Evolutionary conservation across 257 asterid species (phyloP).

Genomic region (Verbascum thapsus): DNA sequence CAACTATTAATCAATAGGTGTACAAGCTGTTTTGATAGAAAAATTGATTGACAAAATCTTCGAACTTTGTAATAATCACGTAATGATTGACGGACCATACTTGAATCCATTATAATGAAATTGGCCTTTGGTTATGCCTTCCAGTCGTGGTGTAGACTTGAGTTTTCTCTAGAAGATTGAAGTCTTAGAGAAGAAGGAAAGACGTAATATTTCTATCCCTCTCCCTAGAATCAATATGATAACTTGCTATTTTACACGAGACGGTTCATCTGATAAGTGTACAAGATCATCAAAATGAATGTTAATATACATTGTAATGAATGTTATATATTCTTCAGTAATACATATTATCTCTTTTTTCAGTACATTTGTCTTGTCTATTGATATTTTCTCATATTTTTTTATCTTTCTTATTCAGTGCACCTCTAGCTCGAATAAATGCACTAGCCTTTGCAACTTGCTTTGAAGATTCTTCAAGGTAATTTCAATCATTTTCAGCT

Average conservation of each 20-base stretch:
- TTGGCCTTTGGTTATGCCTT: no score
- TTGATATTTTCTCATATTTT: conserved; percentile 33
- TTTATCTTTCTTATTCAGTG: conserved; percentile 54
- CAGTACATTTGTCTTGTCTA: conserved; percentile 18
- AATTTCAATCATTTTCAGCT: conserved; percentile 26
- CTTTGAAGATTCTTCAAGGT: conserved; percentile 87
- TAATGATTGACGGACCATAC: no score
- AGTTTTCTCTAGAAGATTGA: no score
- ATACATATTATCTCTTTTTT: conserved; percentile 17
- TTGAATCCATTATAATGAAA: no score
- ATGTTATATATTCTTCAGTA: conserved; percentile 17
- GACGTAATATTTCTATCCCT: no score
- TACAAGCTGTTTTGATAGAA: no score
- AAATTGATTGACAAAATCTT: no score
- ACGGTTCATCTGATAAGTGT: background rate
- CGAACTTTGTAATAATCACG: no score
- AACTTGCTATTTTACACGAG: conserved; percentile 9
- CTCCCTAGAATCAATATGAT: no score
- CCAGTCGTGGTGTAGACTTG: no score
- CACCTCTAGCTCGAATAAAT: conserved; percentile 79
- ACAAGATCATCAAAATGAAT: background rate
- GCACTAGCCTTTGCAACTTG: conserved; percentile 83
- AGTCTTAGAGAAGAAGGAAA: no score
- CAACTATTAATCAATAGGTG: no score
- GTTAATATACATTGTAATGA: conserved; percentile 9